These are phyloP conservation scores for Fusarium chlamydosporum DNA, from an alignment of 2,329 filamentous ascomycete species.

Conservation along the genomic window DNA sequence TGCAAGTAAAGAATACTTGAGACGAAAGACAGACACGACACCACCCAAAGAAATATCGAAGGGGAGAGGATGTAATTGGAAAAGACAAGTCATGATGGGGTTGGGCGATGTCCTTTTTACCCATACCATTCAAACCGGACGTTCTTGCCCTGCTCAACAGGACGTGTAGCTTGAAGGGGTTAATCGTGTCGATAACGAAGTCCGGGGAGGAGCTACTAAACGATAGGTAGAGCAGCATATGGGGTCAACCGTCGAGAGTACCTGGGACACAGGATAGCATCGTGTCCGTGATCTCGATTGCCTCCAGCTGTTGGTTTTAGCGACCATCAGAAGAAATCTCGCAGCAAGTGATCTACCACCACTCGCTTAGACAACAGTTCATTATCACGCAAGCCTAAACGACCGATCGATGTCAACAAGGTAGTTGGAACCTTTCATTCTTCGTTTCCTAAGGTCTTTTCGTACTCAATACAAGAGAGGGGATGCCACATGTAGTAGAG, in stretches of 20 bases:
- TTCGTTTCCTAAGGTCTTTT: conserved; percentile 39
- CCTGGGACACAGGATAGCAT: background rate
- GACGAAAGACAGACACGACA: background rate
- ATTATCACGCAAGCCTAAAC: background rate
- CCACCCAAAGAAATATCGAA: background rate
- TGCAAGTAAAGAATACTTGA: background rate
- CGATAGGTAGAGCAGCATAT: background rate
- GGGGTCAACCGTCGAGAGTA: too few relatives aligned
- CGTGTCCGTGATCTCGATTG: background rate
- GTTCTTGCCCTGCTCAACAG: background rate
- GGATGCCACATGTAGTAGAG: conserved; percentile 55
- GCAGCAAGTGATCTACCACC: background rate
- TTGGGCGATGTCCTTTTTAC: background rate
- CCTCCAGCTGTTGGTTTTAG: background rate
- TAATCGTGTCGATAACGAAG: background rate
- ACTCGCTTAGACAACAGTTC: background rate
- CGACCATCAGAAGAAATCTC: background rate
- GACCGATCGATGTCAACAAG: background rate
- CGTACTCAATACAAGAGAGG: conserved; percentile 57
- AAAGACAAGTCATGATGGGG: background rate
- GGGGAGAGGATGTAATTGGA: background rate
- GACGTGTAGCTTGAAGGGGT: background rate
- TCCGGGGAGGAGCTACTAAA: background rate
- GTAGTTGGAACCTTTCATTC: conserved; percentile 25
- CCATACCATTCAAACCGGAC: too few relatives aligned